Conservation (phyloP, 2,329 filamentous ascomycete genomes). For the Neofusicoccum cordaticola region DNA sequence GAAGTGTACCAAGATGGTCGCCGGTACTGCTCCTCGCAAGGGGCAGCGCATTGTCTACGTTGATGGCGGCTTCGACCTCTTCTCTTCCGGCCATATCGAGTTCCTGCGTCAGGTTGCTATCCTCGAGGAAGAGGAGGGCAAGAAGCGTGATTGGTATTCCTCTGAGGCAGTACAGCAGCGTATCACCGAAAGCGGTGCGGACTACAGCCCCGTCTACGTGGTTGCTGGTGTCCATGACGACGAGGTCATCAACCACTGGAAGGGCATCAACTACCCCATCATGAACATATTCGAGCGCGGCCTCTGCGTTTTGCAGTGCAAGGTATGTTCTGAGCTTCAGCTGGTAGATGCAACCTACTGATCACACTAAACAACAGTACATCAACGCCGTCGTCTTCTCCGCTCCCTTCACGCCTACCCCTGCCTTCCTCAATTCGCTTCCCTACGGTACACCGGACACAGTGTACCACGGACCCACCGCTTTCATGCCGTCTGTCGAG, state of each 20-base stretch:
- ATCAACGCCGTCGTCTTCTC: slow-evolving; percentile 85
- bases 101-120: slow-evolving; percentile 78
- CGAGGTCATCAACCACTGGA: slow-evolving; percentile 91
- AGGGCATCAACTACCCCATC: slow-evolving; percentile 97
- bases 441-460: slow-evolving; percentile 69
- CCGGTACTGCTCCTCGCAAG: slow-evolving; percentile 66
- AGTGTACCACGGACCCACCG: slow-evolving; percentile 94
- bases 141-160: slow-evolving; percentile 70
- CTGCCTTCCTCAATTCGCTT: slow-evolving; percentile 68
- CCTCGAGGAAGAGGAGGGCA: slow-evolving; percentile 68
- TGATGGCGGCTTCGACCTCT: slow-evolving; percentile 94
- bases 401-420: slow-evolving; percentile 82
- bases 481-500: slow-evolving; percentile 69
- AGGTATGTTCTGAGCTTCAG: slow-evolving; percentile 53
- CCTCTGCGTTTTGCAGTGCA: slow-evolving; percentile 91
- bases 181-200: slow-evolving; percentile 60
- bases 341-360: neutral
- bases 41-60: slow-evolving; percentile 91
- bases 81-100: slow-evolving; percentile 95
- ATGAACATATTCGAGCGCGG: slow-evolving; percentile 99
- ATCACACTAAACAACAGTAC: slow-evolving; percentile 55
- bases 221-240: slow-evolving; percentile 94
- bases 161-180: slow-evolving; percentile 63
- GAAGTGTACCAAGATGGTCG: slow-evolving; percentile 64
- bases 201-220: slow-evolving; percentile 83